These are phyloP conservation scores for Somion occarium DNA, from an alignment of 1,284 basidiomycete genomes.

Conservation along the genomic window DNA sequence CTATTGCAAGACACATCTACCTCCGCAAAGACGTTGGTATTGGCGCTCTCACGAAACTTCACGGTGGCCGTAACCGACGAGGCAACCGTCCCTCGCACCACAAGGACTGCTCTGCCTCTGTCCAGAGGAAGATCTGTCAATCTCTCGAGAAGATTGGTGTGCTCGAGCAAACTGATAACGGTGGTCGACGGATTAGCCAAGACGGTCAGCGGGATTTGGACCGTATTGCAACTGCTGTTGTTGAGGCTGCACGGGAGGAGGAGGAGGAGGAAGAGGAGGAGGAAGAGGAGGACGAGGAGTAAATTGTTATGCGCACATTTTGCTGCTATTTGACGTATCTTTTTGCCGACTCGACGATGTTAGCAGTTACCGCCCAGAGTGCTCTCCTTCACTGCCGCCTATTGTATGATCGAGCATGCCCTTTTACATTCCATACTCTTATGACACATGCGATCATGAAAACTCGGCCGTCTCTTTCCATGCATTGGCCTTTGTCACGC, in stretches of 20 bases:
- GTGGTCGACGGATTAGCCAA: conserved; percentile 94
- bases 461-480: background rate
- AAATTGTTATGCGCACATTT: no score
- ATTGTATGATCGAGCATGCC: background rate
- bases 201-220: conserved; percentile 98
- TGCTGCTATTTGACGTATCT: no score
- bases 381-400: no score
- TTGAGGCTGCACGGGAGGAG: conserved; percentile 83
- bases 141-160: conserved; percentile 99
- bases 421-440: background rate
- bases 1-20: conserved; percentile 99
- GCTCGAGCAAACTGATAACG: conserved; percentile 90
- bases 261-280: conserved; percentile 88
- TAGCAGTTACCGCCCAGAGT: no score
- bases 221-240: conserved; percentile 96
- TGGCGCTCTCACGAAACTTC: conserved; percentile 93
- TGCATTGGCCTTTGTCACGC: background rate
- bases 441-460: conserved; percentile 7
- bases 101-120: conserved; percentile 79
- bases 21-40: conserved; percentile 98
- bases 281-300: conserved; percentile 70
- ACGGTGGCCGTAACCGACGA: conserved; percentile 94
- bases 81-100: conserved; percentile 97
- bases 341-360: no score
- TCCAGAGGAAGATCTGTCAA: conserved; percentile 92